Conservation (phyloP, 768 basidiomycete species). For the Lactarius tabidus region DNA sequence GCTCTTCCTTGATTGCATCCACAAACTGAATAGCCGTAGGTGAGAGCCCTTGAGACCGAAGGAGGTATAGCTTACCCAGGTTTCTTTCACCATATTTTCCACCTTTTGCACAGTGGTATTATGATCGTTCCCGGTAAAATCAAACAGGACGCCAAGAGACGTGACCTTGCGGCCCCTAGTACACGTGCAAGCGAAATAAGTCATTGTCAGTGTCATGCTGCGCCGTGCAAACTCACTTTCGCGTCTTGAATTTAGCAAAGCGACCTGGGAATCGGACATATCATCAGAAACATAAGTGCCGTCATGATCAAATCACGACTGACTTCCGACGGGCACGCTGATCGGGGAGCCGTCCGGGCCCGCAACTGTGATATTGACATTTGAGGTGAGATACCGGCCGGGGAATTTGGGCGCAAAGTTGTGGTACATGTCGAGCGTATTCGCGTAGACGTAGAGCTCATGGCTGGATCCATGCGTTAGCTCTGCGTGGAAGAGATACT, state of each 20-base stretch:
- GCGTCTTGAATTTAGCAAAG: conserved; percentile 68
- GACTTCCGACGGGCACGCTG: conserved; percentile 45
- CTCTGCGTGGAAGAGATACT: background rate
- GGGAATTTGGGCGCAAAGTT: conserved; percentile 64
- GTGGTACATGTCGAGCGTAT: conserved; percentile 64
- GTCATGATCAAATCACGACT: conserved; percentile 14
- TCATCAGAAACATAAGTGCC: background rate
- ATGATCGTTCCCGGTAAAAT: conserved; percentile 66
- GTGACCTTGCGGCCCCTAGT: conserved; percentile 73
- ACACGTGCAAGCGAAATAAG: conserved; percentile 24
- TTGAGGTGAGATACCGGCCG: conserved; percentile 77
- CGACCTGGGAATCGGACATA: conserved; percentile 37
- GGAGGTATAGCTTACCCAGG: conserved; percentile 49
- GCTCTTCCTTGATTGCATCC: conserved; percentile 73
- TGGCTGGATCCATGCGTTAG: conserved; percentile 44
- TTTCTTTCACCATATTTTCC: conserved; percentile 70
- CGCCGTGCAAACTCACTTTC: conserved; percentile 46
- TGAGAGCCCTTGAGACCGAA: conserved; percentile 1
- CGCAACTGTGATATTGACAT: conserved; percentile 75
- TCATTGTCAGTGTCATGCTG: background rate
- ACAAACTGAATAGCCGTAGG: conserved; percentile 47
- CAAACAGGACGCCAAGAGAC: conserved; percentile 72
- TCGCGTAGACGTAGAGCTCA: conserved; percentile 71
- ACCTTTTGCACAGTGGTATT: conserved; percentile 76
- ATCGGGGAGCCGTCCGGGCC: conserved; percentile 36